Conservation (phyloP, 2,329 filamentous ascomycete genomes). For the Colletotrichum acutatum region DNA sequence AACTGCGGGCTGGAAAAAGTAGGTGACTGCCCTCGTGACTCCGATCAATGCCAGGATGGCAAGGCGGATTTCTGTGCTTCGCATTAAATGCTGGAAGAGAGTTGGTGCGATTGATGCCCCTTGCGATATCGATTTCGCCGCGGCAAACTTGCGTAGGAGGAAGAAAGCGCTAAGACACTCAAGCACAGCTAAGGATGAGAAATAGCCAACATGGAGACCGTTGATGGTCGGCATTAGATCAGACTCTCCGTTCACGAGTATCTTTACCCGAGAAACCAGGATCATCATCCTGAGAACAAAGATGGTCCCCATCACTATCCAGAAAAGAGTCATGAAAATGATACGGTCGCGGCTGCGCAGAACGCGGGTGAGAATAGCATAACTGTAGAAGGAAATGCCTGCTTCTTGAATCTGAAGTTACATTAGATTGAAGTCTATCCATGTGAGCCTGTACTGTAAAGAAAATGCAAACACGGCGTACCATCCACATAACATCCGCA, state of each 20-base stretch:
- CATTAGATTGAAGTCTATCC: background rate
- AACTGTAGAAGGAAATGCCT: slow-evolving; percentile 59
- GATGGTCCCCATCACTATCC: slow-evolving; percentile 66
- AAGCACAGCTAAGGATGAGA: slow-evolving; percentile 50
- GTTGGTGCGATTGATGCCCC: background rate
- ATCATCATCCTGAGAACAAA: slow-evolving; percentile 47
- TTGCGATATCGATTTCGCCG: slow-evolving; percentile 42
- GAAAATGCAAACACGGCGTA: slow-evolving; percentile 37
- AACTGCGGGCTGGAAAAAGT: background rate
- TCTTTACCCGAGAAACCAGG: background rate
- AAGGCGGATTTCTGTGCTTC: background rate
- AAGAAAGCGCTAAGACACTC: slow-evolving; percentile 54
- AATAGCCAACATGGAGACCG: slow-evolving; percentile 53
- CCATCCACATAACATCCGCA: slow-evolving; percentile 54
- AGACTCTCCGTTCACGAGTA: slow-evolving; percentile 41
- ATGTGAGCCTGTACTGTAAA: background rate
- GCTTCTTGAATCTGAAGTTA: slow-evolving; percentile 53
- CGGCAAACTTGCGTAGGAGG: slow-evolving; percentile 49
- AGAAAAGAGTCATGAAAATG: slow-evolving; percentile 64
- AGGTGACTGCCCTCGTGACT: background rate
- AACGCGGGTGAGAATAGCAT: slow-evolving; percentile 61
- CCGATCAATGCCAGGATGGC: background rate
- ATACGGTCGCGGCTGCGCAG: slow-evolving; percentile 53
- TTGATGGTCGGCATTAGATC: slow-evolving; percentile 43
- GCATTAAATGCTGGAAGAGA: background rate